Conservation (phyloP, 495 filamentous ascomycete genomes). For the Neurospora sp. region DNA sequence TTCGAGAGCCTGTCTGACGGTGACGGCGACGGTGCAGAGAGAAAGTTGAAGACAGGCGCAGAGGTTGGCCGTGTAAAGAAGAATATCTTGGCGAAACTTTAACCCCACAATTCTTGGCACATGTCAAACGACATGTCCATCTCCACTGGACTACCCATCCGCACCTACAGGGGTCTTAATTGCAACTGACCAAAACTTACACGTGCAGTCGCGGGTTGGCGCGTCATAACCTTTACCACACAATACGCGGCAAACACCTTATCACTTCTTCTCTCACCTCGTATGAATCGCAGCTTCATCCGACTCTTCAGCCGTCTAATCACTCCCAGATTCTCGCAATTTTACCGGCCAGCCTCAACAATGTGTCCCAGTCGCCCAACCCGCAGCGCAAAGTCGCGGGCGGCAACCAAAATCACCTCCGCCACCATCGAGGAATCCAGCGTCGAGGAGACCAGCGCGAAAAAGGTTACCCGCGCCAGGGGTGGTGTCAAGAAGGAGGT, state of each 20-base stretch:
- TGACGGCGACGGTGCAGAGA: not conserved
- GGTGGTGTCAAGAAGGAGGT: constrained; percentile 1
- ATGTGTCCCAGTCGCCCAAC: not conserved
- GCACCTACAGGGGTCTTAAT: not conserved
- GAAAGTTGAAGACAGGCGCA: not conserved
- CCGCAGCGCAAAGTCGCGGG: not conserved
- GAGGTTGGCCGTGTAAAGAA: not conserved
- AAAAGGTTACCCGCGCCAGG: not conserved
- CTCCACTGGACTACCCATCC: not conserved
- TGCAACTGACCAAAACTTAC: not conserved
- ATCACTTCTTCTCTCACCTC: not conserved
- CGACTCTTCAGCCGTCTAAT: not conserved
- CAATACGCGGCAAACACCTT: not conserved
- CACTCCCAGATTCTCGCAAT: not conserved
- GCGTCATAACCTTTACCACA: not conserved
- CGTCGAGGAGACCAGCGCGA: not conserved
- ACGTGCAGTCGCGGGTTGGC: not conserved
- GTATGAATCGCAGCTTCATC: not conserved
- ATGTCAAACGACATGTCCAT: not conserved
- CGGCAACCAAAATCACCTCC: not conserved
- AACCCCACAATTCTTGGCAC: not conserved
- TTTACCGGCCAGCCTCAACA: not conserved
- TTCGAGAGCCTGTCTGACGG: not conserved
- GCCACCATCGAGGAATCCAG: not conserved
- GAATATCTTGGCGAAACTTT: not conserved